A percentile compares a stretch with the other conserved stretches of the same genome.
Conservation (phyloP, 805 yeast genomes). For the Suhomyces canberraensis region DNA sequence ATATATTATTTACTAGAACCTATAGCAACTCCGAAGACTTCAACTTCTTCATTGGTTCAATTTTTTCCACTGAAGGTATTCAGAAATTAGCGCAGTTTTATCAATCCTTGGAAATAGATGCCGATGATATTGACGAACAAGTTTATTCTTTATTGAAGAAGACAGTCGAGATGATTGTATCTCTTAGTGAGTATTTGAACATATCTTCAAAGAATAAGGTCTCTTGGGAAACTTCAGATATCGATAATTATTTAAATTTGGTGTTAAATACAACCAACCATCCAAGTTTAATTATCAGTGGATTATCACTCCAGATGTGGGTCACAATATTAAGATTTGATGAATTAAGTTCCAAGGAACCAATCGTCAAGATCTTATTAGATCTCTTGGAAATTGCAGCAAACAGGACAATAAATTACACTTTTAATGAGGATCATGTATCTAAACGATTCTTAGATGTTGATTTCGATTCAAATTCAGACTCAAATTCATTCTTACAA, state of each 20-base stretch:
- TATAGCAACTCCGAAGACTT: constrained; percentile 68
- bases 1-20: constrained; percentile 78
- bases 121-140: constrained; percentile 74
- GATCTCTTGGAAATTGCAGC: constrained; percentile 73
- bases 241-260: constrained; percentile 64
- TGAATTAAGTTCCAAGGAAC: constrained; percentile 56
- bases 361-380: constrained; percentile 57
- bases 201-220: constrained; percentile 39
- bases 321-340: constrained; percentile 83
- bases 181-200: constrained; percentile 74
- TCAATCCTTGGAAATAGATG: constrained; percentile 53
- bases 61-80: constrained; percentile 75
- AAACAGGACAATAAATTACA: constrained; percentile 71
- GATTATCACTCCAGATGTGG: constrained; percentile 92
- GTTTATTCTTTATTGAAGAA: constrained; percentile 81
- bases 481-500: constrained; percentile 67
- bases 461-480: constrained; percentile 87
- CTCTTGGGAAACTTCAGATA: constrained; percentile 57
- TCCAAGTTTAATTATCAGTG: constrained; percentile 84
- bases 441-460: constrained; percentile 68
- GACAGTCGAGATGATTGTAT: constrained; percentile 89
- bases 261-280: constrained; percentile 80
- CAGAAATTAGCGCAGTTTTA: constrained; percentile 64
- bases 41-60: constrained; percentile 71
- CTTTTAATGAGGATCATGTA: constrained; percentile 59